Evolutionary conservation across 2,329 filamentous ascomycete genomes (phyloP), one percentile per base, ranked within the genome.

Genomic region (Colletotrichum sp.): DNA sequence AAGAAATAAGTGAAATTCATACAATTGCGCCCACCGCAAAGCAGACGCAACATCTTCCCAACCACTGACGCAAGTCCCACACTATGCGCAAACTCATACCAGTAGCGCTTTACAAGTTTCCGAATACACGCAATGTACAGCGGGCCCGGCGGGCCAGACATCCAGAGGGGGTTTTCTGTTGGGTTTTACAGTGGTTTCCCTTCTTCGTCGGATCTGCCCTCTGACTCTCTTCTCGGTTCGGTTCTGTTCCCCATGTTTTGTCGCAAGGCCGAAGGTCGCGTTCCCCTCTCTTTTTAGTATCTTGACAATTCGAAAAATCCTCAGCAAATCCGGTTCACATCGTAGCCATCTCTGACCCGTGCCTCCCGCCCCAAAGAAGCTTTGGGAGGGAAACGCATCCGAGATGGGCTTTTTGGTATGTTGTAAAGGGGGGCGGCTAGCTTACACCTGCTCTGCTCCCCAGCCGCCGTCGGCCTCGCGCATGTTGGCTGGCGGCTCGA

Each of bases 401-500:
- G 71, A 76, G 70, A 76, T 74, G 32, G 30, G 69, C 64, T 60
- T 63, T 65, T 34, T 63, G 44, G 44, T 69, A 65, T 74, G 71
- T 76, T 71, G 70, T 76, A 72, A 63, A 72, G 63, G 64, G 74
- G 68, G 74, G 74, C 70, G 55, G 59, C 74, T 76, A 59, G 30
- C 74, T 84, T 92, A 95, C 80, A 95, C 93, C 87, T 95, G 92
- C 88, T 95, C 94, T 77, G 93, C 93, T 72, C 93, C 94, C 93
- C 94, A 95, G 81, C 93, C 92, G 79, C 91, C 90, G 81, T 95
- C 93, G 78, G 92, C 92, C 84, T 95, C 94, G 84, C 94, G 92
- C 94, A 96, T 96, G 88, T 95, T 96, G 84, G 92, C 91, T 12
- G 94, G 94, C 65, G 94, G 93, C 86, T 96, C 94, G 82, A 96